These are phyloP conservation scores for Trichosporon inkin DNA, from an alignment of 1,284 basidiomycete genomes.

Conservation along the genomic window DNA sequence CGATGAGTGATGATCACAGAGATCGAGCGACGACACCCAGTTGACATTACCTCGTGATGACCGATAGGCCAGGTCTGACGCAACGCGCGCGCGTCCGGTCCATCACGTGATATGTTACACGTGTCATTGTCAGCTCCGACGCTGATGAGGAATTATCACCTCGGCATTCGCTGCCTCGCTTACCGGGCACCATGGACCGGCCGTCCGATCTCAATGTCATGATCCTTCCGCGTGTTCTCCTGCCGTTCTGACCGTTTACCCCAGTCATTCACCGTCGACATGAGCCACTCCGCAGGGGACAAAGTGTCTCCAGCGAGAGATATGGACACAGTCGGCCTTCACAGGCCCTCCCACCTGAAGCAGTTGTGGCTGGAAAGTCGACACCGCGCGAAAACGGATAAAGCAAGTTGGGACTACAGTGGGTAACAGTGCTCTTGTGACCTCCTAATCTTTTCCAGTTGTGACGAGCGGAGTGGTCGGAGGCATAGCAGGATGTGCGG, in stretches of 20 bases:
- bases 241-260: background rate
- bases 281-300: conserved; percentile 22
- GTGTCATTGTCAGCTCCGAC: background rate
- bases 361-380: conserved; percentile 46
- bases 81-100: background rate
- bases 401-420: conserved; percentile 66
- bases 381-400: conserved; percentile 60
- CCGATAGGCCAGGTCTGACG: too few relatives aligned
- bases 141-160: conserved; percentile 1
- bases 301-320: conserved; percentile 20
- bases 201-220: background rate
- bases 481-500: conserved; percentile 87
- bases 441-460: conserved; percentile 29
- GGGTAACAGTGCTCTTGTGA: conserved; percentile 19
- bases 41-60: too few relatives aligned
- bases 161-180: conserved; percentile 5
- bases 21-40: background rate
- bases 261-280: background rate
- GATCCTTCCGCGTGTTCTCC: conserved; percentile 6
- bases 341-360: background rate
- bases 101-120: background rate
- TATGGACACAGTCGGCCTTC: conserved; percentile 6
- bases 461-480: conserved; percentile 69
- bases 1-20: conserved; percentile 8
- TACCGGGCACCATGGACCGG: background rate